phyloP scores from a whole-genome alignment of 148 eudicot genomes.

The Amaranthus palmeri region DNA sequence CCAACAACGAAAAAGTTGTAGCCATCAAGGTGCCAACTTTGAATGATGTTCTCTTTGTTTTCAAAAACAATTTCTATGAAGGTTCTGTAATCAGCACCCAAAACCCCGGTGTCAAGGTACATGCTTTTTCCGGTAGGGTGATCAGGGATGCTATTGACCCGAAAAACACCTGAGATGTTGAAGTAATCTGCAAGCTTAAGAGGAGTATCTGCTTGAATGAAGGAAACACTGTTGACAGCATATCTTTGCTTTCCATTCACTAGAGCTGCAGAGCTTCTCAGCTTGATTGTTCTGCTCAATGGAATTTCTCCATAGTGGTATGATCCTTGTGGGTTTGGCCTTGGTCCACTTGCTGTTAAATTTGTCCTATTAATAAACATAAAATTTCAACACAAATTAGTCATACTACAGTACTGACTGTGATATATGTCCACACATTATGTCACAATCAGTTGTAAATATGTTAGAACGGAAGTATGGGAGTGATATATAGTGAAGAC shows the following conservation, averaged over 20 bases:
- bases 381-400: neutral
- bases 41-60: slow-evolving; percentile 51
- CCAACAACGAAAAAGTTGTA: slow-evolving; percentile 76
- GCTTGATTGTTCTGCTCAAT: slow-evolving; percentile 50
- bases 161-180: slow-evolving; percentile 59
- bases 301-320: slow-evolving; percentile 72
- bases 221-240: slow-evolving; percentile 66
- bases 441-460: no score
- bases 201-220: slow-evolving; percentile 66
- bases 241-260: slow-evolving; percentile 68
- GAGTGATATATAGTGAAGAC: no score
- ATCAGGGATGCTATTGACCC: slow-evolving; percentile 59
- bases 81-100: slow-evolving; percentile 51
- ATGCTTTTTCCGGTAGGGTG: slow-evolving; percentile 33
- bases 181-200: slow-evolving; percentile 80
- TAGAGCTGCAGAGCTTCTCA: slow-evolving; percentile 39
- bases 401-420: no score
- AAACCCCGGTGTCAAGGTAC: slow-evolving; percentile 54
- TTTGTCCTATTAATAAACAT: slow-evolving; percentile 45
- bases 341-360: slow-evolving; percentile 82
- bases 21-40: slow-evolving; percentile 86
- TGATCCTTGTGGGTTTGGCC: slow-evolving; percentile 95
- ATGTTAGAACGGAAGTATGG: no score
- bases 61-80: slow-evolving; percentile 75
- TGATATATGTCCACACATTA: no score